Evolutionary conservation across 441 rosid genomes (phyloP), one percentile per base, ranked within the genome.

Genomic region (Gossypium davidsonii): DNA sequence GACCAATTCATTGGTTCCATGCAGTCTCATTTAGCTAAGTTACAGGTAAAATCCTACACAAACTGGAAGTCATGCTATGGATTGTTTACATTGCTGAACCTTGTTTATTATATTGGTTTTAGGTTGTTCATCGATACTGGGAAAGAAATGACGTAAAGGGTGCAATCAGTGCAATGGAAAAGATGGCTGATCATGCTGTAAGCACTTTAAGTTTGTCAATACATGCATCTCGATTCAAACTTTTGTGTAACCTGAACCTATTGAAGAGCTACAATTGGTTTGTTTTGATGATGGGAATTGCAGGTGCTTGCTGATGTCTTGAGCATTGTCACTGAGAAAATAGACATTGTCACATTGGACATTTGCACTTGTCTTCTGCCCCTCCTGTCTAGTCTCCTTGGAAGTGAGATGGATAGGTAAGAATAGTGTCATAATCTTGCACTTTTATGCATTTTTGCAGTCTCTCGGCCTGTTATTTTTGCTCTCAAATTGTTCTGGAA

Each of bases 151-250:
- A 91, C 79, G 67, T 91, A 15, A 95, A 84, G 79, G 92, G 91
- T 66, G 87, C 90, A 28, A 87, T 95, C 75, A 75, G 85, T 78
- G 88, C 89, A 52, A 82, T 91, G 85, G 97, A 89, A 81, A 95
- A 90, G 86, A 93, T 95, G 98, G 95, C 97, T 74, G 97, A 95
- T 83, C 79, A 90, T 81, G 86, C 90, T 79, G 99, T 93, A 84
- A 81, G 94, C 55, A 20, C 28, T 67, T 80, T 76, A 46, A 70
- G 44, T 26, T 56, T 61, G 34, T n/a, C 63, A 20, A n/a, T 66
- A 52, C 57, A 59, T 75, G 63, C 69, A 52, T 67, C 56, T 1
- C 10, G 67, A 28, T 56, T 74, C 46, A 8, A 14, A 42, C 31
- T 57, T 62, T 61, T 51, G 15, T 10, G 34, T 53, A 67, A 56